Evolutionary conservation across 371 early-diverging fungal species (phyloP), one percentile per base, ranked within the genome.

Genomic region (Rhizopus arrhizus): DNA sequence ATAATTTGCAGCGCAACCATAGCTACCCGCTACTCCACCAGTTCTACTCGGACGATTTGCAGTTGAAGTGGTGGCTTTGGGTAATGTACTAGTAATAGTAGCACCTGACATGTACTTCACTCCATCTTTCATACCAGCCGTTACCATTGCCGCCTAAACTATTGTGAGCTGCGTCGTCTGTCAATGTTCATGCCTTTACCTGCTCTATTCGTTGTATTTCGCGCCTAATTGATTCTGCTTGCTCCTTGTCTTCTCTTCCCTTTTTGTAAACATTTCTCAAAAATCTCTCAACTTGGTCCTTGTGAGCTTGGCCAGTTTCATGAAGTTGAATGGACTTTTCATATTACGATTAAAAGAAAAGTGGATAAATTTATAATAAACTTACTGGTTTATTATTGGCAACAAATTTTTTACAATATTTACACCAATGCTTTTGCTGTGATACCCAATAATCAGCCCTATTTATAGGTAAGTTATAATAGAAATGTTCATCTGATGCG

Each of bases 401-500:
- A 22, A 91, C 80, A 66, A 75, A 91, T 59, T 87, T 85, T 70
- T 85, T 83, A 76, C 91, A 91, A 65, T 87, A 91, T 53, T 85
- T 82, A 75, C 91, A 91, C 77, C 77, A 91, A 63, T 80, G 83
- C 54, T 85, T 82, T 65, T 82, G 82, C 64, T 87, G 84, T 7
- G 89, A 86, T 12, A 86, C 87, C 91, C 91, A 91, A 68, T 84
- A 87, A 58, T 91, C 90, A 22, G 89, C 72, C 91, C 88, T 91
- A 41, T 22, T 22, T 22, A 22, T 22, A 22, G 0, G 22, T 22
- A 22, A 22, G 22, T 22, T 22, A 22, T 22, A 2, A 22, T 22
- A 22, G 22, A 22, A 2, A 22, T 22, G 22, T 22, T 22, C 22
- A 22, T 22, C 22, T 22, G 22, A 22, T 22, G 22, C 22, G 22